These are phyloP conservation scores for Catenaria anguillulae DNA, from an alignment of 371 early-diverging fungal species.

Conservation along the genomic window DNA sequence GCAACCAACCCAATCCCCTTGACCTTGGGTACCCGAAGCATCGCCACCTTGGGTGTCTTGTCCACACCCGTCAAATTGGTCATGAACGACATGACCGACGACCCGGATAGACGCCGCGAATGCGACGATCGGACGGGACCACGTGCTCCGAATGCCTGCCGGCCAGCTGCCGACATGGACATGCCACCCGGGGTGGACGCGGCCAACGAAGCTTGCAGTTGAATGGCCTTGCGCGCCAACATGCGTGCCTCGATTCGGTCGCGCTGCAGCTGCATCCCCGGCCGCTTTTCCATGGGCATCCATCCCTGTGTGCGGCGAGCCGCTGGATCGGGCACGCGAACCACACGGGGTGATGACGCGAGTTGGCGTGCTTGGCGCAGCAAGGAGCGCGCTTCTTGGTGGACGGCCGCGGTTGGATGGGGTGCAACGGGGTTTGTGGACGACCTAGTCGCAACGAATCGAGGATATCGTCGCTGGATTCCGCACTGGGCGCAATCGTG, in stretches of 20 bases:
- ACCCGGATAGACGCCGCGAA: background rate
- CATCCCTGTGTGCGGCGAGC: background rate
- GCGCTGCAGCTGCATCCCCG: background rate
- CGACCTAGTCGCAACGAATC: too few relatives aligned
- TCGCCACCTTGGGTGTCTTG: background rate
- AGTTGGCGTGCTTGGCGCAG: background rate
- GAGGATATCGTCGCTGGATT: too few relatives aligned
- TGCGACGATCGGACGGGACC: too few relatives aligned
- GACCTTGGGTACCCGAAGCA: background rate
- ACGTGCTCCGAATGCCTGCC: too few relatives aligned
- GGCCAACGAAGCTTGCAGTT: background rate
- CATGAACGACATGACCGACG: background rate
- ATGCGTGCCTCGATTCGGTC: background rate
- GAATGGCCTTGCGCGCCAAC: background rate
- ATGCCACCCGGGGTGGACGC: background rate
- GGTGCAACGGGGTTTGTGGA: too few relatives aligned
- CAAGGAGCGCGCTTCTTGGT: background rate
- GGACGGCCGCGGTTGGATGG: too few relatives aligned
- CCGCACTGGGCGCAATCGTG: too few relatives aligned
- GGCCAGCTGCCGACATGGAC: background rate
- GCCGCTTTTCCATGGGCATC: background rate
- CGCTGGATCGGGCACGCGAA: background rate
- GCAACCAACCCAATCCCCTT: background rate
- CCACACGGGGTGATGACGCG: constrained; percentile 4
- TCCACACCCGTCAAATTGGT: background rate